Evolutionary conservation across 495 filamentous ascomycete species (phyloP).

Genomic region (Annulohypoxylon stygium): DNA sequence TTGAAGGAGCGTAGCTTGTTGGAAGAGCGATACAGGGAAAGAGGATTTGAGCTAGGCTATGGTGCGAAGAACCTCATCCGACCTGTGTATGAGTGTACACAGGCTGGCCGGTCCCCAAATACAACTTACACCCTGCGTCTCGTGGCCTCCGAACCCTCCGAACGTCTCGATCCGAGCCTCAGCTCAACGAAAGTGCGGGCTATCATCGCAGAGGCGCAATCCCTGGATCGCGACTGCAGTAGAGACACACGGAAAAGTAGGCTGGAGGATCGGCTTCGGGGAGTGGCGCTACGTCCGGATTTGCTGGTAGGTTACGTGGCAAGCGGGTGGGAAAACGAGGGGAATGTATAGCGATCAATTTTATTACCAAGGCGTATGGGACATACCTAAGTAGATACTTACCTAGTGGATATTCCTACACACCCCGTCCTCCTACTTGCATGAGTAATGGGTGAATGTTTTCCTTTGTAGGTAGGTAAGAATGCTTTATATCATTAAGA

Average conservation of each 20-base stretch:
- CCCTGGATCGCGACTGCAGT: not conserved
- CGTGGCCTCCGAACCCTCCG: constrained; percentile 6
- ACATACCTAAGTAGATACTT: too few species aligned
- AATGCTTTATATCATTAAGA: too few species aligned
- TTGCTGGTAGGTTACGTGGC: constrained; percentile 15
- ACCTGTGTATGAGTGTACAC: not conserved
- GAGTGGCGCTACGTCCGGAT: constrained; percentile 22
- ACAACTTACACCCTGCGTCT: constrained; percentile 8
- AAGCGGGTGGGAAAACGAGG: not conserved
- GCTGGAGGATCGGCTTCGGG: constrained; percentile 14
- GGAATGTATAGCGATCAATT: not conserved
- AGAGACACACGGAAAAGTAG: not conserved
- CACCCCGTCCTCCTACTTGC: too few species aligned
- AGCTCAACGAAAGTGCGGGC: constrained; percentile 30
- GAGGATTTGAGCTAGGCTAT: too few species aligned
- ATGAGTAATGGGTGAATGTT: too few species aligned
- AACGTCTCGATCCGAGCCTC: constrained; percentile 29
- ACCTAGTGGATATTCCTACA: too few species aligned
- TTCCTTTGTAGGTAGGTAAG: too few species aligned
- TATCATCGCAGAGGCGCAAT: not conserved
- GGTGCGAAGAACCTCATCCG: not conserved
- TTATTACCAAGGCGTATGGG: not conserved
- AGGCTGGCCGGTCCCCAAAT: not conserved
- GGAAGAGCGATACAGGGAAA: too few species aligned
- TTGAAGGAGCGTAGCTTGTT: not conserved